Base-by-base conservation (phyloP, 2,329 filamentous ascomycete species). In the Cladophialophora immunda region DNA sequence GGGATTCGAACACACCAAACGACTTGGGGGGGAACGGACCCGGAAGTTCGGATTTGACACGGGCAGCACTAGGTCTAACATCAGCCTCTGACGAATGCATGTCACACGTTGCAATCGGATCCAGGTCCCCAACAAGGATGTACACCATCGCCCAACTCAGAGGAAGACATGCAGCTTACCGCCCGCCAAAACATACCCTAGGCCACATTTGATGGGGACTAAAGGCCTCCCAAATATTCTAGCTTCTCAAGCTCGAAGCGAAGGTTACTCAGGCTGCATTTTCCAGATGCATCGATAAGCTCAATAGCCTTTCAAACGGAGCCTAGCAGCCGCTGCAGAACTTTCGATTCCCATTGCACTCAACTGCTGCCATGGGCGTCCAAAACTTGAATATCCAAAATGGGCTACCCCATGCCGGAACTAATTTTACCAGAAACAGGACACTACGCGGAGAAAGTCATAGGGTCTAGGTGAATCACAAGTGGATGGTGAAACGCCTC, bases 101-200 rank as follows among this genome's bases (percentile, higher is more conserved):
- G 62, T 65, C 62, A 65, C 62, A 68, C 66, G 62, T 65, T 65
- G 50, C 62, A 68, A 36, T 65, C 58, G 62, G 66, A 22, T 36
- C 52, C 25, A 52, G 38, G 53, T 36, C 34, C 19, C 41, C n/a
- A 56, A 32, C 58, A 17, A 66, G 41, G 34, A 34, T 36, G 36
- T 32, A 47, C 25, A 27, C 53, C 29, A 61, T 57, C 38, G 61
- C 52, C n/a, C 54, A 55, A 45, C 32, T 52, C 47, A 17, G 47
- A 17, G 45, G 30, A 56, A 25, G 38, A 34, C 32, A 53, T 41
- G 29, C 38, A 58, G 58, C 54, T 56, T 62, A 56, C 59, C 59
- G 59, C 59, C 59, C 52, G 59, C 59, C 59, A 55, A 54, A 56
- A 50, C 19, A 25, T 25, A 27, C 29, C 58, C 58, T 53, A 61